Evolutionary conservation across 768 basidiomycete species (phyloP), one percentile per base, ranked within the genome.

Genomic region (Baorangia bicolor): DNA sequence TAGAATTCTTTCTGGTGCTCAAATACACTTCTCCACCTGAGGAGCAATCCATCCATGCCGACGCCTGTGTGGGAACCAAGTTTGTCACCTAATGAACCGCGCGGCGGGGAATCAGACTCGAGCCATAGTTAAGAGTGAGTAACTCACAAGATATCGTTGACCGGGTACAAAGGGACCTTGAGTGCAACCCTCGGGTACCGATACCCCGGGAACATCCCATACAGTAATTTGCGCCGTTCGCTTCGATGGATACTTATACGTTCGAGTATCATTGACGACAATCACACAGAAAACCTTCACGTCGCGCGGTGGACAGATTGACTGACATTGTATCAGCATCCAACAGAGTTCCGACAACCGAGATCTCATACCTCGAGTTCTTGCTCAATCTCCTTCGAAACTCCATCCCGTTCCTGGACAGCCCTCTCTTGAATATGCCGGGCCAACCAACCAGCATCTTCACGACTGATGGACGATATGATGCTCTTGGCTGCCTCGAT

Each of bases 241-340:
- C 56, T 80, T 74, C 9, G 81, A 74, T 0, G 79, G 77, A 49
- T 79, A 75, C 56, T 79, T 77, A 1, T 65, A 60, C 27, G 83
- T 86, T 34, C 77, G 76, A 18, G 83, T 81, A 65, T 90, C 94
- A 59, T 81, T 74, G 16, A 87, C 78, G 14, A 85, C 75, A 16
- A 94, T 65, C 6, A 95, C 83, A 40, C 92, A 78, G 73, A 96
- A 94, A 49, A 78, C 83, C 39, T 86, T 82, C 13, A 93, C 85
- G 23, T 90, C 73, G 7, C 94, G 84, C 3, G 84, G 78, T 4
- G 94, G 93, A 63, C 86, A 94, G 30, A 73, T 66, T 18, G 69
- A 72, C 85, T 87, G 65, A 25, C 59, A 27, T 38, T 7, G 20
- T 21, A 43, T 69, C n/a, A 48, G 50, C 51, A 34, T 43, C 42